Evolutionary conservation across 2,329 filamentous ascomycete species (phyloP).

Genomic region (Epichloe aotearoae): DNA sequence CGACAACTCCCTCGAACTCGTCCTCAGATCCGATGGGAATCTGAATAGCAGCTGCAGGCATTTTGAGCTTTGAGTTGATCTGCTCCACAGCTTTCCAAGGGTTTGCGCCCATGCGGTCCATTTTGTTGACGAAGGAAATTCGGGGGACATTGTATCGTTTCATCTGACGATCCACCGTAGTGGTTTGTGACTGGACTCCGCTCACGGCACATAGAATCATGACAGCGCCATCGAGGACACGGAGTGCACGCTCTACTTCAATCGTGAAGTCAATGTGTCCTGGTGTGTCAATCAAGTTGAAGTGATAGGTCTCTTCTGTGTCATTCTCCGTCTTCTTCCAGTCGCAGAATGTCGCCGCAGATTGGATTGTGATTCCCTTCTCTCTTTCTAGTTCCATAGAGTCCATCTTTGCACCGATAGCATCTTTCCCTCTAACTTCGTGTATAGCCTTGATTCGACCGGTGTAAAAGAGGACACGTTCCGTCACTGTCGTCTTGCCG

Average conservation of each 20-base stretch:
- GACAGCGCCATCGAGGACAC: conserved; percentile 90
- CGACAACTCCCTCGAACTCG: conserved; percentile 82
- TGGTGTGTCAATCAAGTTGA: conserved; percentile 97
- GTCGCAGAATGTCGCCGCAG: conserved; percentile 93
- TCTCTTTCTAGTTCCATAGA: conserved; percentile 98
- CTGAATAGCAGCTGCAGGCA: conserved; percentile 85
- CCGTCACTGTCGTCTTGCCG: conserved; percentile 92
- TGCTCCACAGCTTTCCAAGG: conserved; percentile 96
- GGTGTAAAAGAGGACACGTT: conserved; percentile 94
- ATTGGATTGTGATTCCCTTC: conserved; percentile 98
- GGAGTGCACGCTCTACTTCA: conserved; percentile 87
- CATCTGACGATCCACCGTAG: conserved; percentile 98
- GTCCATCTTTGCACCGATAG: conserved; percentile 98
- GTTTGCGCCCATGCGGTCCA: conserved; percentile 98
- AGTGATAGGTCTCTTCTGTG: conserved; percentile 82
- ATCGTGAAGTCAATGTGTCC: conserved; percentile 99
- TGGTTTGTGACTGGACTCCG: conserved; percentile 94
- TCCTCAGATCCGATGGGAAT: conserved; percentile 90
- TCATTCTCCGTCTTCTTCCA: conserved; percentile 81
- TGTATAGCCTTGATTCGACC: conserved; percentile 94
- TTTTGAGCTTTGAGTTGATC: conserved; percentile 91
- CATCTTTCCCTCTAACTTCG: conserved; percentile 89
- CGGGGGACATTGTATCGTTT: conserved; percentile 92
- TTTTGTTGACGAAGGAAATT: conserved; percentile 97
- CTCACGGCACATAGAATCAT: conserved; percentile 98